phyloP scores from a whole-genome alignment of 1,284 basidiomycete genomes.

The Exobasidium cylindrosporum region DNA sequence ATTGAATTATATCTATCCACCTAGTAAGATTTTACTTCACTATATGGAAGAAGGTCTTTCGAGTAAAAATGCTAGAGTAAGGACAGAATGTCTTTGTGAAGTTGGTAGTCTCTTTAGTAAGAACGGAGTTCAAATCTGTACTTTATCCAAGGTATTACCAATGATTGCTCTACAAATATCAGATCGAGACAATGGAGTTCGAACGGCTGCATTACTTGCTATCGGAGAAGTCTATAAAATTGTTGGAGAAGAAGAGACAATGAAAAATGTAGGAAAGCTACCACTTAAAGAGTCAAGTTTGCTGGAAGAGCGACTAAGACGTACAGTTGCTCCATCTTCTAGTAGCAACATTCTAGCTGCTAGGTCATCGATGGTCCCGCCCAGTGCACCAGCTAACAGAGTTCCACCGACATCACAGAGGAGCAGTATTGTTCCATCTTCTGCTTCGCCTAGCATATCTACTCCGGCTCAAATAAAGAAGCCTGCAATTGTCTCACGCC shows the following conservation, averaged over 20 bases:
- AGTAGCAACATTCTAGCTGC: constrained; percentile 8
- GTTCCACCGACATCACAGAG: neutral
- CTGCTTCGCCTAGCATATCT: neutral
- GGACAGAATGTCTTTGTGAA: constrained; percentile 80
- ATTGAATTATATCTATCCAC: constrained; percentile 64
- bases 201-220: constrained; percentile 74
- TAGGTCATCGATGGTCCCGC: constrained; percentile 13
- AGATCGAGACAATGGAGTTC: constrained; percentile 80
- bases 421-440: neutral
- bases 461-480: neutral
- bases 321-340: constrained; percentile 61
- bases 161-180: constrained; percentile 75
- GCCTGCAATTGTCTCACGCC: constrained; percentile 24
- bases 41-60: constrained; percentile 64
- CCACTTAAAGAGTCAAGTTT: constrained; percentile 84
- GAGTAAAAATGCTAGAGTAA: constrained; percentile 83
- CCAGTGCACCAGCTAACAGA: constrained; percentile 14
- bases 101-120: constrained; percentile 73
- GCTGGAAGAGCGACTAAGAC: constrained; percentile 81
- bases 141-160: constrained; percentile 70
- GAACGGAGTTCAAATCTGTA: constrained; percentile 77
- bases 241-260: constrained; percentile 75
- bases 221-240: constrained; percentile 81
- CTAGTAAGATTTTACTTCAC: constrained; percentile 77
- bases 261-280: constrained; percentile 72